Percentiles rank a stretch among this genome's conserved stretches.
Evolutionary conservation across 176 grass and related monocot species (phyloP).

Genomic region (Pontederia crassipes): DNA sequence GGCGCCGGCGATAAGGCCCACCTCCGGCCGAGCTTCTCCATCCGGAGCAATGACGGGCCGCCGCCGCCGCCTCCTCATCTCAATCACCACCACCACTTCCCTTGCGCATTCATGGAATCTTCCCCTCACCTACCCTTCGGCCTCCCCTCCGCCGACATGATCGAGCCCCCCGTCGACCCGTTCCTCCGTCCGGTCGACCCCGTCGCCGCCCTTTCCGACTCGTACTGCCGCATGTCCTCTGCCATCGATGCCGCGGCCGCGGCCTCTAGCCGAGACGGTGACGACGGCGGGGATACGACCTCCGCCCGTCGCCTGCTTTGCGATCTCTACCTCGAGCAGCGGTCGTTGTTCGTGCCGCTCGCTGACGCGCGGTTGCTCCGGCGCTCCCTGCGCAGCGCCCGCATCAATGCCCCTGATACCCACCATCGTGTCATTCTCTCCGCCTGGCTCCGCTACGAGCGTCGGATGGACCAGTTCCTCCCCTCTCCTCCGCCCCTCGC

Average conservation of each 20-base stretch:
- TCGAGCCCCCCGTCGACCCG: slow-evolving; percentile 58
- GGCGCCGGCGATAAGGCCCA: slow-evolving; percentile 22
- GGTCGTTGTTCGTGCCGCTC: slow-evolving; percentile 45
- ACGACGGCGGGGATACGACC: background rate
- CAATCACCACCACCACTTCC: slow-evolving; percentile 21
- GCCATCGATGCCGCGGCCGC: slow-evolving; percentile 2
- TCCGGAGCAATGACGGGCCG: slow-evolving; percentile 2
- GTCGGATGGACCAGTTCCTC: slow-evolving; percentile 74
- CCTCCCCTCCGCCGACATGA: slow-evolving; percentile 41
- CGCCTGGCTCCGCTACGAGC: slow-evolving; percentile 80
- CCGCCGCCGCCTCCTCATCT: background rate
- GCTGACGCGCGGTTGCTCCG: slow-evolving; percentile 63
- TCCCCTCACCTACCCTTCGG: slow-evolving; percentile 72
- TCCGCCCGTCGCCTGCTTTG: slow-evolving; percentile 27
- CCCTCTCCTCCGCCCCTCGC: slow-evolving; percentile 39
- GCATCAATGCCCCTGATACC: slow-evolving; percentile 54
- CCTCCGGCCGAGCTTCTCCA: slow-evolving; percentile 39
- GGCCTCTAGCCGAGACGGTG: background rate
- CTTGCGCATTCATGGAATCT: slow-evolving; percentile 28
- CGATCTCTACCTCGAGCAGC: slow-evolving; percentile 82
- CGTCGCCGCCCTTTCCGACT: slow-evolving; percentile 44
- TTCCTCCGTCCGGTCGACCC: slow-evolving; percentile 73
- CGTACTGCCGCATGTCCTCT: slow-evolving; percentile 37
- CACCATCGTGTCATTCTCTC: slow-evolving; percentile 81
- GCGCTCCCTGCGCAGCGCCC: slow-evolving; percentile 47